These are phyloP conservation scores for Paraconiothyrium brasiliense DNA, from an alignment of 2,329 filamentous ascomycete genomes.

Conservation along the genomic window DNA sequence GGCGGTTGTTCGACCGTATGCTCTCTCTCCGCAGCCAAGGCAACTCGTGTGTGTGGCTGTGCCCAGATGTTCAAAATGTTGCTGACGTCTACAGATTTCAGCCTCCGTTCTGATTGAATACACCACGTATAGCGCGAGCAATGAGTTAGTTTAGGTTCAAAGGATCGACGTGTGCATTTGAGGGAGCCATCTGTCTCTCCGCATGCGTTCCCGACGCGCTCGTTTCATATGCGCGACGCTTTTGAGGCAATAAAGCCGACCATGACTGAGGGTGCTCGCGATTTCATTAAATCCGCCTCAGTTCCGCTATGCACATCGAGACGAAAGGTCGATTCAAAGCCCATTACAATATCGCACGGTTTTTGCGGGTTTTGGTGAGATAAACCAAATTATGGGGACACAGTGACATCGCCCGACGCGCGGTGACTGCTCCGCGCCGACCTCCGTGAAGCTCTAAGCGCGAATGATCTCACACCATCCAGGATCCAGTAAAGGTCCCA, in stretches of 20 bases:
- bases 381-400: background rate
- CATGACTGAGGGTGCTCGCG: background rate
- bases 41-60: constrained; percentile 12
- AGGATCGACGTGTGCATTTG: background rate
- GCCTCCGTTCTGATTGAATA: background rate
- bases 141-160: background rate
- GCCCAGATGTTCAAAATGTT: background rate
- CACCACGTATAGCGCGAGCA: background rate
- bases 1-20: constrained; percentile 16
- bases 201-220: background rate
- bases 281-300: background rate
- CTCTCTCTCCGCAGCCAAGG: background rate
- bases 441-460: background rate
- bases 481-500: background rate
- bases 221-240: constrained; percentile 16
- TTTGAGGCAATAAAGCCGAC: constrained; percentile 7
- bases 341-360: background rate
- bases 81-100: background rate
- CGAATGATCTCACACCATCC: background rate
- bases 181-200: background rate
- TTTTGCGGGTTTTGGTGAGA: background rate
- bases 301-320: background rate
- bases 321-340: background rate
- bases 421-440: background rate
- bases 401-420: background rate